Evolutionary conservation across 208 protist species (phyloP).

Genomic region (Leishmania mexicana): DNA sequence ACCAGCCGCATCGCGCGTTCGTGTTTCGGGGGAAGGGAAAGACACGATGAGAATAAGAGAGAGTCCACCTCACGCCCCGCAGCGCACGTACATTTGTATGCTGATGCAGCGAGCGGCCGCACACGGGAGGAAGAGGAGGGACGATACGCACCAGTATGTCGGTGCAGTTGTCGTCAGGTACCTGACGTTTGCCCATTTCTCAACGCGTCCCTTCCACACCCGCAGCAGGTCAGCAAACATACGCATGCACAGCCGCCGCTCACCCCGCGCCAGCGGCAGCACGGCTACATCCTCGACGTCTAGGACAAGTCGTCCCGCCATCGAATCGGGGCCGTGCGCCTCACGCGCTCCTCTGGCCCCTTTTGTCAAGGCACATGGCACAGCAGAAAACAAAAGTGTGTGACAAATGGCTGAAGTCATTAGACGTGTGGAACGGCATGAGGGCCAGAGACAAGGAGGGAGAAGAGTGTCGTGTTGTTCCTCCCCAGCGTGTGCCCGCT

Average conservation of each 20-base stretch:
- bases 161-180: too few relatives aligned
- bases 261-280: neutral
- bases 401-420: neutral
- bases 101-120: neutral
- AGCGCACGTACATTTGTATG: neutral
- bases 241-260: neutral
- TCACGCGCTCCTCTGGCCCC: neutral
- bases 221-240: neutral
- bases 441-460: neutral
- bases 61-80: neutral
- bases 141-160: neutral
- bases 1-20: neutral
- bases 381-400: neutral
- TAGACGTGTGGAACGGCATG: neutral
- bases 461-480: neutral
- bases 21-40: neutral
- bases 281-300: neutral
- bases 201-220: neutral
- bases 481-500: neutral
- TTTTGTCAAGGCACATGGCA: neutral
- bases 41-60: neutral
- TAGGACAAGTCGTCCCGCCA: neutral
- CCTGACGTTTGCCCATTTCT: too few relatives aligned
- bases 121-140: neutral
- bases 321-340: neutral